Base-by-base conservation (phyloP, 371 early-diverging fungal species). In the Syncephalastrum monosporum region DNA sequence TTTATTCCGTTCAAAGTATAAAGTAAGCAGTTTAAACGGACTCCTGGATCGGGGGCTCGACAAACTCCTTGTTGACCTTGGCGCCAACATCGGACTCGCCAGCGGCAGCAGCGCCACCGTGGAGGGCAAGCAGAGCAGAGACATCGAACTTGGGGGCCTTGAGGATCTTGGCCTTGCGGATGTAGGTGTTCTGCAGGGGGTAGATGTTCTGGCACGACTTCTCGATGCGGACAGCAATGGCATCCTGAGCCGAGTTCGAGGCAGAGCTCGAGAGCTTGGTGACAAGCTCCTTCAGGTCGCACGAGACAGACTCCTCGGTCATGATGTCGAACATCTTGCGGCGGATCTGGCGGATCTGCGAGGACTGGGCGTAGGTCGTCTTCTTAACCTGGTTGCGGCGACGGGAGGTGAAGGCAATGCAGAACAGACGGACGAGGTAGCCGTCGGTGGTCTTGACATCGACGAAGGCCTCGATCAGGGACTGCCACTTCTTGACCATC, bases 371-470 rank as follows among this genome's bases (percentile, higher is more conserved):
- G 77, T 99, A 99, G 67, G 97, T 96, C 77, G 99, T 99, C 91
- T 98, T 98, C 86, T 91, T 90, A 81, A 94, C 82, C 86, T 97
- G 98, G 88, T 91, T 90, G 60, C 85, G 86, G 70, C 93, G 90
- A 72, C 96, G 91, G 84, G 92, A 88, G 84, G 99, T 99, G 93
- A 99, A 98, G 64, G 92, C 97, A 74, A 98, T 94, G 71, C 90
- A 85, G 77, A 99, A 99, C 65, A 99, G 82, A 77, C 99, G 96
- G 74, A 99, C 85, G 64, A 95, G 86, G 91, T 98, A 98, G 65
- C 99, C 99, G 84, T 99, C 99, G 71, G 96, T 96, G 79, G 99
- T 99, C 90, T 96, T 98, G 85, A 99, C 93, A 79, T 99, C 99
- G 50, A 94, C 89, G 82, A 91, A 88, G 63, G 98, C 98, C 84